Percentiles rank a stretch among this genome's conserved stretches.
These are phyloP conservation scores for Aspergillus sp. DNA, from an alignment of 2,329 filamentous ascomycete species.

Conservation along the genomic window DNA sequence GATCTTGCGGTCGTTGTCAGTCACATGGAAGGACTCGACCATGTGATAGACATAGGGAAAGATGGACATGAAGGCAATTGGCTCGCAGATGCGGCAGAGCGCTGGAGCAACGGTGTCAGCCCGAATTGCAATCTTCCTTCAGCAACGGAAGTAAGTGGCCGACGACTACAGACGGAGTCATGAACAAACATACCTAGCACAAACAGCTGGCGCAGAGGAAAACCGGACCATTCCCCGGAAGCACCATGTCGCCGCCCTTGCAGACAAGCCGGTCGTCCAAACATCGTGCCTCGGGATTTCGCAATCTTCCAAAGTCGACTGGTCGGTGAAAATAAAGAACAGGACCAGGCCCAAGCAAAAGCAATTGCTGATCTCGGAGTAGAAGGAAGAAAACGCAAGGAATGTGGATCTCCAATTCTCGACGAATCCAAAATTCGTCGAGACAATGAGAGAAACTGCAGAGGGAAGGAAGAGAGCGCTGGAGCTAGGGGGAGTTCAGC, in stretches of 20 bases:
- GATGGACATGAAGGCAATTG: conserved; percentile 98
- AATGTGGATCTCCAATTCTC: conserved; percentile 3
- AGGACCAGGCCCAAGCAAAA: conserved; percentile 4
- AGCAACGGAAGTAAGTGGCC: no score
- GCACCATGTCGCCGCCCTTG: conserved; percentile 21
- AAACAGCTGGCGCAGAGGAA: conserved; percentile 50
- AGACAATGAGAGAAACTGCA: conserved; percentile 17
- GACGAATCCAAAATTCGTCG: neutral
- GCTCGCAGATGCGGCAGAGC: conserved; percentile 91
- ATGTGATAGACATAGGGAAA: conserved; percentile 98
- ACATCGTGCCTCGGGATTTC: conserved; percentile 18
- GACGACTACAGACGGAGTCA: no score
- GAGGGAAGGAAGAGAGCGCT: conserved; percentile 1
- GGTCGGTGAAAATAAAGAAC: conserved; percentile 2
- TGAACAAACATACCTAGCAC: conserved; percentile 38
- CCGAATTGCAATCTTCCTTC: conserved; percentile 2
- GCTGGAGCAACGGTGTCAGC: conserved; percentile 33
- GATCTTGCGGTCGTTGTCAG: conserved; percentile 67
- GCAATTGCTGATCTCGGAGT: conserved; percentile 9
- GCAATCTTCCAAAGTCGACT: neutral
- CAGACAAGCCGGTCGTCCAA: conserved; percentile 25
- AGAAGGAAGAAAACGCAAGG: conserved; percentile 14
- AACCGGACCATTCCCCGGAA: conserved; percentile 33
- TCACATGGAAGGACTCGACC: conserved; percentile 84
- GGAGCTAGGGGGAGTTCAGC: conserved; percentile 13